A percentile compares a stretch with the other conserved stretches of the same genome.
These are phyloP conservation scores for Cryptosporidium felis DNA, from an alignment of 169 alveolate genomes.

Conservation along the genomic window DNA sequence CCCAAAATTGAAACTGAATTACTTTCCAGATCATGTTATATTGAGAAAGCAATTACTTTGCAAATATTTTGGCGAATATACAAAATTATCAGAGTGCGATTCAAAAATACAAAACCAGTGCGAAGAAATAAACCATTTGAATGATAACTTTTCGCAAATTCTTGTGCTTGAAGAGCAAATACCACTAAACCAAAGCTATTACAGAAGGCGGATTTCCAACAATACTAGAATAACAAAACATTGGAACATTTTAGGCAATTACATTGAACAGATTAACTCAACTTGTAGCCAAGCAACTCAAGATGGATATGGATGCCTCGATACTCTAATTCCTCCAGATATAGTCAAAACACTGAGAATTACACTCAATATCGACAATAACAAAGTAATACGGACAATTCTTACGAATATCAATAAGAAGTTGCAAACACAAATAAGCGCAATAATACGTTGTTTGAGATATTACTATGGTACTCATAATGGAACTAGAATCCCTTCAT, in stretches of 20 bases:
- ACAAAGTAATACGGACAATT: not conserved
- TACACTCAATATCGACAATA: not conserved
- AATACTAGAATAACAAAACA: not conserved
- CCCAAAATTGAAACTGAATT: not conserved
- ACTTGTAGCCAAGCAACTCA: not conserved
- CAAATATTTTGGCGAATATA: not conserved
- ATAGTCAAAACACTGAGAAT: slow-evolving; percentile 28
- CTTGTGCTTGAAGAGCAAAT: slow-evolving; percentile 6
- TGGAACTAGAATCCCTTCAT: slow-evolving; percentile 18
- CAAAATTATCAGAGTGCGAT: not conserved
- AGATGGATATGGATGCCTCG: not conserved
- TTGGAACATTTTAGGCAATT: slow-evolving; percentile 2
- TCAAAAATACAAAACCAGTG: not conserved
- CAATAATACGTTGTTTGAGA: not conserved
- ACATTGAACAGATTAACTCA: not conserved
- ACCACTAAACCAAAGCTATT: not conserved
- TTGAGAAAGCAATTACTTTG: not conserved
- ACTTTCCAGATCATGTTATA: not conserved
- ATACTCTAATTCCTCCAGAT: slow-evolving; percentile 7
- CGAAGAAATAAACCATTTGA: slow-evolving; percentile 24
- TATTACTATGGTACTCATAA: not conserved
- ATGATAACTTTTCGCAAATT: not conserved
- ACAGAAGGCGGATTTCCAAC: not conserved
- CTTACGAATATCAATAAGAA: not conserved
- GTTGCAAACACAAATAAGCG: slow-evolving; percentile 12